Evolutionary conservation across 1,284 basidiomycete genomes (phyloP).

Genomic region (Rugiboletus extremiorientalis): DNA sequence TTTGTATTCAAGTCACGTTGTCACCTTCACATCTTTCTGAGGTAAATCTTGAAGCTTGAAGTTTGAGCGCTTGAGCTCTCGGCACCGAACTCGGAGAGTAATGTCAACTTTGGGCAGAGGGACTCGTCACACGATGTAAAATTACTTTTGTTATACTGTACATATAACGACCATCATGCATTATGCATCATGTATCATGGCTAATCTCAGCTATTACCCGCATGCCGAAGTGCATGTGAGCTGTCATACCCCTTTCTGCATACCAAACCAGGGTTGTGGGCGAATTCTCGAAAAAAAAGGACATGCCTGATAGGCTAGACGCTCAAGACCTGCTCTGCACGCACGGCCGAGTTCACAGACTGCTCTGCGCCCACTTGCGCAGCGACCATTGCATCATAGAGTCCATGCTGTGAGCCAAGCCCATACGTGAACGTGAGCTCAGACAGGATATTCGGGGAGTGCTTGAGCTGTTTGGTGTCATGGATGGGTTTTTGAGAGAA

Average conservation of each 20-base stretch:
- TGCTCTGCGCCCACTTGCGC: slow-evolving; percentile 10
- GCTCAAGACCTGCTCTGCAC: neutral
- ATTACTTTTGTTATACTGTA: neutral
- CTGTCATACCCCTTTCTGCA: too few relatives aligned
- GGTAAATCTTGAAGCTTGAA: neutral
- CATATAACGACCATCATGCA: too few relatives aligned
- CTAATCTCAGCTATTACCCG: neutral
- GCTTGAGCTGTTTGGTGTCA: slow-evolving; percentile 38
- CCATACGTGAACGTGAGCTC: slow-evolving; percentile 81
- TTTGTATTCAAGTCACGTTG: slow-evolving; percentile 8
- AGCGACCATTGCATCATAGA: slow-evolving; percentile 24
- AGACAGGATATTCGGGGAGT: slow-evolving; percentile 52
- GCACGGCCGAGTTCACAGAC: neutral
- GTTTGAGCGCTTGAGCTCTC: neutral
- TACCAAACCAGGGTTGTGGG: neutral
- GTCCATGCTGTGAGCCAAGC: slow-evolving; percentile 58
- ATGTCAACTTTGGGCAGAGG: neutral
- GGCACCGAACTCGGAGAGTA: neutral
- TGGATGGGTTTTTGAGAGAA: slow-evolving; percentile 43
- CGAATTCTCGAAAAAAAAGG: neutral
- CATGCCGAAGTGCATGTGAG: neutral
- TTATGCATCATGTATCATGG: neutral
- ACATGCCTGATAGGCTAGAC: neutral
- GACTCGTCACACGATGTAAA: neutral
- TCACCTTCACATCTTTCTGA: neutral